phyloP scores from a whole-genome alignment of 2,329 filamentous ascomycete species.

The Aureobasidium zeae region DNA sequence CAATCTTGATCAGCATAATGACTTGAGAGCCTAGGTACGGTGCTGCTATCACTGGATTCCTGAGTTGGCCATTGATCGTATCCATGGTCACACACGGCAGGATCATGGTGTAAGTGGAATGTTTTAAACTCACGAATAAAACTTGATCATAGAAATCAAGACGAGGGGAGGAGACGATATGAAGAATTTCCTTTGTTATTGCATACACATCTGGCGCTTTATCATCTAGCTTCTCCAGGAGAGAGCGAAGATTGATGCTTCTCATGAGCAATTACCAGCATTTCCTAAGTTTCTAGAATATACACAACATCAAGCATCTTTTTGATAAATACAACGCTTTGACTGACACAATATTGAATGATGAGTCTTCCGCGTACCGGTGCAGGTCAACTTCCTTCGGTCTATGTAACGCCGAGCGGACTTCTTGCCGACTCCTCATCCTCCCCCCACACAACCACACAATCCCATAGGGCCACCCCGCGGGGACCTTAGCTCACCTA shows the following conservation, averaged over 20 bases:
- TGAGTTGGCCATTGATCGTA: not conserved
- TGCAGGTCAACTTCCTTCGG: not conserved
- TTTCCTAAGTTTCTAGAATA: too few relatives aligned
- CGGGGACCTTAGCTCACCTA: too few relatives aligned
- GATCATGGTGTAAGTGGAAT: not conserved
- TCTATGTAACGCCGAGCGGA: slow-evolving; percentile 3
- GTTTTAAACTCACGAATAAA: too few relatives aligned
- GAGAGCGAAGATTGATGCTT: too few relatives aligned
- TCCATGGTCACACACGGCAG: not conserved
- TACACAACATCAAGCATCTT: too few relatives aligned
- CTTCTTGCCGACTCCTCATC: slow-evolving; percentile 7
- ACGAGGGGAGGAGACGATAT: not conserved
- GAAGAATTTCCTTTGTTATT: not conserved
- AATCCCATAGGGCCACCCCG: too few relatives aligned
- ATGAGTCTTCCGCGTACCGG: not conserved
- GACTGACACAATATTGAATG: not conserved
- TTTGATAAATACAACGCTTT: not conserved
- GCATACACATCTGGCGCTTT: not conserved
- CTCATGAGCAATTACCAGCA: too few relatives aligned
- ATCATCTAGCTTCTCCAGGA: too few relatives aligned
- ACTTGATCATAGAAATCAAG: not conserved
- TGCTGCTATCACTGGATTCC: not conserved
- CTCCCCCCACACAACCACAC: not conserved
- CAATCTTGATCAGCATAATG: too few relatives aligned
- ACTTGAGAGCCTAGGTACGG: not conserved